Base-by-base conservation (phyloP, 495 filamentous ascomycete genomes). In the Lasiosphaeria ovina region DNA sequence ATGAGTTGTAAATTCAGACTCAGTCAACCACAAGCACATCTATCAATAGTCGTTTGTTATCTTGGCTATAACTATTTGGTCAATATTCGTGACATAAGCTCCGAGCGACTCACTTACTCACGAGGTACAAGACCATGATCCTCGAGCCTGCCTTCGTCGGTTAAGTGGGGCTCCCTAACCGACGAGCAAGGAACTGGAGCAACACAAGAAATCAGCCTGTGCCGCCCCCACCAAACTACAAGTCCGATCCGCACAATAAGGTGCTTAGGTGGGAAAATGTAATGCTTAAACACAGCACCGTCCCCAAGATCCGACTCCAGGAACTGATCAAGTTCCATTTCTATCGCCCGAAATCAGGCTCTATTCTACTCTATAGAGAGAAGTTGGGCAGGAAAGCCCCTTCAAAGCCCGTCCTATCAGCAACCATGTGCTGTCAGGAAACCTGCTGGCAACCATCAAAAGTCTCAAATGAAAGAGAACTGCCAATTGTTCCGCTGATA, bases 401-500 rank as follows among this genome's bases (percentile, higher is more conserved):
- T 5, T n/a, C 12, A 47, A 47, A 47, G 12, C 12, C 4, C 16
- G 16, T 47, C 12, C 44, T n/a, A 42, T n/a, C 3, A 47, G 16
- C 12, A n/a, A 47, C 11, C 44, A 9, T 9, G 44, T 47, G 44
- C 11, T 5, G 44, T 4, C 44, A 47, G 44, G 8, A 24, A 24
- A 11, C 44, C 16, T n/a, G 12, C 12, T 47, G 44, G 12, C 44
- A 47, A 47, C 44, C 24, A 24, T 24, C 24, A 24, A 24, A 47
- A 47, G 44, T 47, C 38, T 42, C 44, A 47, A 47, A 47, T 47
- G 44, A 47, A 47, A 11, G 44, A n/a, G 44, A n/a, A 9, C 12
- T 47, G 12, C 12, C 44, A 47, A 47, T 47, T 11, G 44, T 47
- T 14, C 55, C 31, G 24, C 55, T 58, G 55, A 44, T 58, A 58